A percentile compares a stretch with the other conserved stretches of the same genome.
Evolutionary conservation across 257 asterid genomes (phyloP).

Genomic region (Lantana camara): DNA sequence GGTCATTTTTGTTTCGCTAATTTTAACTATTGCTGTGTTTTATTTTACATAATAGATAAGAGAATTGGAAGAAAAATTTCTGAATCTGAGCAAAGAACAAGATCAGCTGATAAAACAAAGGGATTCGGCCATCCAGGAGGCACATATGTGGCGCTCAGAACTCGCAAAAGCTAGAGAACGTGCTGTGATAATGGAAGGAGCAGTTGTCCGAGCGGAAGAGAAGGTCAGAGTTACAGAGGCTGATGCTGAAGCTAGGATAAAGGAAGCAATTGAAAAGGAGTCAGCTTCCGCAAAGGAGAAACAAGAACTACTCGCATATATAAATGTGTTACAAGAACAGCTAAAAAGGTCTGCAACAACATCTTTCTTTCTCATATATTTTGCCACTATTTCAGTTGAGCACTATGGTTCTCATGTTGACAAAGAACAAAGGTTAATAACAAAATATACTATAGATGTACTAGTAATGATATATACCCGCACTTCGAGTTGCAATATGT

Average conservation of each 20-base stretch:
- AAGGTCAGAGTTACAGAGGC: conserved; percentile 81
- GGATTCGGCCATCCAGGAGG: conserved; percentile 81
- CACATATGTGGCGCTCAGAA: conserved; percentile 98
- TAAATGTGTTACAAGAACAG: conserved; percentile 75
- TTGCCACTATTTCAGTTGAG: conserved; percentile 1
- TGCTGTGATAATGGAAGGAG: conserved; percentile 91
- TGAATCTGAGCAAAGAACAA: conserved; percentile 63
- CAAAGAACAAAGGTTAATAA: no score
- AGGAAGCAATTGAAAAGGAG: conserved; percentile 70
- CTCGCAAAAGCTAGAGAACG: conserved; percentile 95
- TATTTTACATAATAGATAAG: conserved; percentile 47
- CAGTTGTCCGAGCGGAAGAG: conserved; percentile 94
- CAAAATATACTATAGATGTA: neutral
- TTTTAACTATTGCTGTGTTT: conserved; percentile 6
- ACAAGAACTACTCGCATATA: conserved; percentile 72
- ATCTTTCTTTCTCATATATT: neutral
- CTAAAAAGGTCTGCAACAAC: conserved; percentile 58
- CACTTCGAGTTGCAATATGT: neutral
- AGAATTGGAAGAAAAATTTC: conserved; percentile 66
- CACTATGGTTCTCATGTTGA: no score
- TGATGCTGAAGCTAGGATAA: conserved; percentile 78
- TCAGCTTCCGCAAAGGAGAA: conserved; percentile 73
- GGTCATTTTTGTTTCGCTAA: neutral
- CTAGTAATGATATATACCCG: neutral
- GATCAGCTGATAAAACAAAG: conserved; percentile 74